phyloP scores from a whole-genome alignment of 2,329 filamentous ascomycete species.

The Colletotrichum sojae region DNA sequence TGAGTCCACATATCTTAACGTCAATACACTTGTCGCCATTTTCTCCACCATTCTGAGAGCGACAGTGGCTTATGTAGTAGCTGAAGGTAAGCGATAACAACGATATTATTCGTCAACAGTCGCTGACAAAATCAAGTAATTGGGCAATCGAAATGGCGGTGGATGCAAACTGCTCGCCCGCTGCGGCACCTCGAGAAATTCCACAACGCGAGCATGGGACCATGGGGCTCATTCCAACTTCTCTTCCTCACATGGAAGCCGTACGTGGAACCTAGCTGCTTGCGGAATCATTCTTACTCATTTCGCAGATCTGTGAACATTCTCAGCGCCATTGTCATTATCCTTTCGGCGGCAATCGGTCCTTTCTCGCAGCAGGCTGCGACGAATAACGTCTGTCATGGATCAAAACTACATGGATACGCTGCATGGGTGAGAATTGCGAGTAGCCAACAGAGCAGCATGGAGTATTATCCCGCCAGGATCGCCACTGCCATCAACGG shows the following conservation, averaged over 20 bases:
- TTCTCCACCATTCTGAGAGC: not conserved
- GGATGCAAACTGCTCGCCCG: not conserved
- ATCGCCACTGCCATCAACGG: not conserved
- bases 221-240: not conserved
- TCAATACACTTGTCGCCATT: not conserved
- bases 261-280: not conserved
- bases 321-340: not conserved
- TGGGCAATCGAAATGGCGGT: not conserved
- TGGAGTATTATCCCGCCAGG: too few species aligned
- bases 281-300: not conserved
- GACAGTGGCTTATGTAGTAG: not conserved
- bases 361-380: conserved; percentile 5
- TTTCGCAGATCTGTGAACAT: not conserved
- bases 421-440: too few species aligned
- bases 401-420: too few species aligned
- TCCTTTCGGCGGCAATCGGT: not conserved
- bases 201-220: not conserved
- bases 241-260: not conserved
- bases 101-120: not conserved
- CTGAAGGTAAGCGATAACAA: not conserved
- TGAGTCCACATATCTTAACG: not conserved
- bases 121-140: not conserved
- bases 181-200: not conserved
- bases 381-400: not conserved
- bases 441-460: too few species aligned